Evolutionary conservation across 768 basidiomycete species (phyloP), one percentile per base, ranked within the genome.

Genomic region (Agaricus blazei): DNA sequence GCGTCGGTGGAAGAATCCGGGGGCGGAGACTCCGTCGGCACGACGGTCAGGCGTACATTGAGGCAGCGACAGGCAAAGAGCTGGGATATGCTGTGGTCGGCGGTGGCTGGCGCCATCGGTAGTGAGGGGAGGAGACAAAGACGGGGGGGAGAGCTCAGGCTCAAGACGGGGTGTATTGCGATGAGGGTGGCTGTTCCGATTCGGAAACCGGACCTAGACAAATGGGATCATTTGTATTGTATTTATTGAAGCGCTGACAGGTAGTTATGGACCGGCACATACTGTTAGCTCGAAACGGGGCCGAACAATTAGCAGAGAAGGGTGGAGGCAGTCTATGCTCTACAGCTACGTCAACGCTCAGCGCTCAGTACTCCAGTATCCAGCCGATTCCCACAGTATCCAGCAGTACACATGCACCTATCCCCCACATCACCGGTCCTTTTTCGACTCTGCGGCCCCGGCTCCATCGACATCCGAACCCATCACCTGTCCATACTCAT

Each of bases 401-500:
- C 34, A 34, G 11, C 34, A 4, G 34, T 48, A 43, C 50, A 48
- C 53, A 48, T 55, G 31, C 48, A 55, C 54, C 53, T 55, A 55
- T 45, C 37, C 51, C 34, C 19, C 44, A 51, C 24, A 42, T 56
- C 56, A 82, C 71, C 74, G 72, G 60, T 78, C 74, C 72, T 85
- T 85, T 76, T 81, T 85, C 58, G 75, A 75, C 67, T 84, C 80
- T 61, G 53, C 56, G 41, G 51, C 43, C 50, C 73, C 71, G 51
- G 58, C 68, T 44, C 64, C 66, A 68, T 76, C 73, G 57, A 65
- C 72, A 65, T 82, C 84, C 44, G 72, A 70, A 34, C 66, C 72
- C 72, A 88, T 69, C 60, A 93, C 88, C 71, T 96, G 91, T 43
- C 95, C 95, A 68, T 92, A 98, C 75, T 98, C 96, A 72, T 99